Evolutionary conservation across 2,329 filamentous ascomycete genomes (phyloP).

Genomic region (Botryotinia calthae): DNA sequence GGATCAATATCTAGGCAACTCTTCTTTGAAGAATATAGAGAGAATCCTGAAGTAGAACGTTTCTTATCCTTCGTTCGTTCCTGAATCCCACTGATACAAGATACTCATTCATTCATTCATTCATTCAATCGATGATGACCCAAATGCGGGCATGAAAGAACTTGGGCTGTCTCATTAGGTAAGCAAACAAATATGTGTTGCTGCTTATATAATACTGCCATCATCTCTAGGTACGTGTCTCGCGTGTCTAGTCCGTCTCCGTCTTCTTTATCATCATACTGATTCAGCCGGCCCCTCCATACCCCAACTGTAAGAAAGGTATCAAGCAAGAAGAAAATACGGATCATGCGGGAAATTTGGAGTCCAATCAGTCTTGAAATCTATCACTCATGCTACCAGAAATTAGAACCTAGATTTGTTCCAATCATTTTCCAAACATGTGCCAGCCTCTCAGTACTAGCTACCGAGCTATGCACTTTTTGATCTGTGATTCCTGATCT

Average conservation of each 20-base stretch:
- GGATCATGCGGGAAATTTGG: not conserved
- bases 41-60: not conserved
- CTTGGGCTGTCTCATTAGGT: not conserved
- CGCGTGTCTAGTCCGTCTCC: not conserved
- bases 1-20: not conserved
- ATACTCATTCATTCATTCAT: not conserved
- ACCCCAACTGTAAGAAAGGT: not conserved
- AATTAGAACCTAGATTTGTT: not conserved
- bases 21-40: not conserved
- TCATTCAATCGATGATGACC: not conserved
- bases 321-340: not conserved
- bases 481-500: not conserved
- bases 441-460: not conserved
- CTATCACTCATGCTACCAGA: not conserved
- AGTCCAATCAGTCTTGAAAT: not conserved
- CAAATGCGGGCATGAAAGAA: conserved; percentile 17
- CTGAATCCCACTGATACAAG: not conserved
- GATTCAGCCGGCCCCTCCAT: not conserved
- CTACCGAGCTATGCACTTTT: not conserved
- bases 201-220: conserved; percentile 3
- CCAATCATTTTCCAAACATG: not conserved
- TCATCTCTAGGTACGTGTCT: not conserved
- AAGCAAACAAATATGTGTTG: not conserved
- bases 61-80: not conserved
- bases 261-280: not conserved